Evolutionary conservation across 495 filamentous ascomycete genomes (phyloP), one percentile per base, ranked within the genome.

Genomic region (Penicillium soppii): DNA sequence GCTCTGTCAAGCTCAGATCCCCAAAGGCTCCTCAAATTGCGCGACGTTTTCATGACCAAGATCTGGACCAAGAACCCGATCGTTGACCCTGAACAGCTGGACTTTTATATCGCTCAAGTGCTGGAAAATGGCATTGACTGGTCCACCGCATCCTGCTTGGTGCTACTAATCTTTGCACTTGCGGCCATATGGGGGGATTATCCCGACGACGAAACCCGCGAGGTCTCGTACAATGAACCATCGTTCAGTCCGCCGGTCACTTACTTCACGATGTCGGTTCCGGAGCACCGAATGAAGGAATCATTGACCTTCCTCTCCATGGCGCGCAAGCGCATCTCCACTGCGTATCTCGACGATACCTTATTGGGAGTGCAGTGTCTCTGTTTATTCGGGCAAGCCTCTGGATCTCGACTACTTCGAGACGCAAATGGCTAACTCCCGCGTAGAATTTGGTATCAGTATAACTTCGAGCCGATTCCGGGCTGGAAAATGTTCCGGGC

Each of bases 401-500:
- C 20, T 41, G 46, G 23, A 16, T 23, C 27, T 16, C 16, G 20
- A 17, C n/a, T 22, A 19, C 50, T 40, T 22, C 7, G 23, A 46
- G 7, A 46, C 32, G 32, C 33, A 2, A 33, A 25, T 33, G 8
- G 38, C 33, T 52, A 23, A 54, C 12, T 27, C 21, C 10, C 9
- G 5, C 17, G 1, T 39, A 72, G 68, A 32, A 67, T 72, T 46
- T 72, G 69, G 69, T 69, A 72, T 56, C 66, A 70, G 38, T 72
- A 70, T 51, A 70, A 72, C 32, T 59, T 72, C 38, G 67, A 70
- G 50, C 67, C 67, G 4, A 63, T 72, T 13, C 53, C 63, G 2
- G 67, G 65, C 7, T 72, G 68, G 59, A 72, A 70, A 46, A 62
- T 69, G 56, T 70, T 70, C 45, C 67, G 68, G 27, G 61, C 69